Percentiles rank a stretch among this genome's conserved stretches.
phyloP scores from a whole-genome alignment of 768 basidiomycete genomes.

The Termitomyces sp. region DNA sequence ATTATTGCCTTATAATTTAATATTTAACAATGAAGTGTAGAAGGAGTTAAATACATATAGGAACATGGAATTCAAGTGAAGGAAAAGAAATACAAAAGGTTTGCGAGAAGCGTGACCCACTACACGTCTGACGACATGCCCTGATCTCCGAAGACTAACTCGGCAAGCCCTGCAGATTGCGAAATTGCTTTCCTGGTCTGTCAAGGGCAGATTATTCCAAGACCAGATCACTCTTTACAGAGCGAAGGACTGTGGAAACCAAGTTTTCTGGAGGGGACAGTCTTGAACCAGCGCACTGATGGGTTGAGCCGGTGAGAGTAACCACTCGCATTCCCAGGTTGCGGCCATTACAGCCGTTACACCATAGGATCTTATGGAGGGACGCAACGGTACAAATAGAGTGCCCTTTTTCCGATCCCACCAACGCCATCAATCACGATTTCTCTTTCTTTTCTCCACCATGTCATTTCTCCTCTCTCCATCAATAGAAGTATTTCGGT shows the following conservation, averaged over 20 bases:
- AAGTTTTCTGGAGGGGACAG: conserved; percentile 95
- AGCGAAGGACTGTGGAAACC: conserved; percentile 68
- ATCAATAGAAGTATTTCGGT: conserved; percentile 49
- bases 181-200: conserved; percentile 91
- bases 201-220: conserved; percentile 85
- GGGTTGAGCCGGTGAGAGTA: conserved; percentile 53
- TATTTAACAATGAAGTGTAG: too few species aligned
- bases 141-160: conserved; percentile 93
- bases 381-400: neutral
- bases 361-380: conserved; percentile 35
- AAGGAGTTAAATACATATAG: too few species aligned
- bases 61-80: too few species aligned
- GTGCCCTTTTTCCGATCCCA: neutral
- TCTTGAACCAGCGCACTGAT: conserved; percentile 90
- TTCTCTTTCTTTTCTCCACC: neutral
- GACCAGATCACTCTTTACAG: conserved; percentile 58
- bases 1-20: too few species aligned
- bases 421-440: too few species aligned
- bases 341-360: conserved; percentile 80
- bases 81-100: conserved; percentile 51
- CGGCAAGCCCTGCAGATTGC: conserved; percentile 83
- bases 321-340: conserved; percentile 77
- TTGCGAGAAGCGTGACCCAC: conserved; percentile 70
- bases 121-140: conserved; percentile 82
- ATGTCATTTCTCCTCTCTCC: conserved; percentile 35